Base-by-base conservation (phyloP, 768 basidiomycete species). In the Phanerochaete sordida region DNA sequence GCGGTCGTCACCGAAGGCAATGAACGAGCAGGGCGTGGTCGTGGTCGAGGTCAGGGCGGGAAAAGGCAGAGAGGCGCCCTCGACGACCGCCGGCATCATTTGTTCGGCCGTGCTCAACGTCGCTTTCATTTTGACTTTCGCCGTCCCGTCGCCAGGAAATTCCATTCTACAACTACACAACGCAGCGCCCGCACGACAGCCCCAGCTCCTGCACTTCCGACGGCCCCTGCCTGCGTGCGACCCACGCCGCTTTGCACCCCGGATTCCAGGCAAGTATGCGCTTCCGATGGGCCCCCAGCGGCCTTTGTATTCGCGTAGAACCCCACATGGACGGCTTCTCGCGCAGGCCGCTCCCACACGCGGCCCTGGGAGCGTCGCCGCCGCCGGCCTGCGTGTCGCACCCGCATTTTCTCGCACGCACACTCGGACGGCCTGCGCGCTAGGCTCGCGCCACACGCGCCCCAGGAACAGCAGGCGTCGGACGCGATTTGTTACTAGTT, bases 1-100 rank as follows among this genome's bases (percentile, higher is more conserved):
- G 62, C 27, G 30, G 55, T 44, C 35, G 54, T 52, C 62, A 60
- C 62, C 48, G 46, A 28, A 46, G 51, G 33, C 50, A 56, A 39
- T 2, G 62, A 51, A 23, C 23, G 44, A 47, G 45, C 37, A n/a
- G n/a, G n/a, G n/a, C n/a, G n/a, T 37, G 21, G 54, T 61, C 19
- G 19, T 30, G 57, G 47, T 49, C 28, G 46, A 51, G 35, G 24
- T 37, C 44, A 47, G 44, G 45, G 35, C 35, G 8, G 54, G 28
- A 39, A 48, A 43, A 31, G 27, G 19, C 37, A 30, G 39, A 33
- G 16, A 33, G n/a, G n/a, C 51, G 21, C 31, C 21, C 21, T 39
- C 51, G 35, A 31, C 19, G 39, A 19, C 39, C 39, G 39, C 39
- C 19, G 39, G 39, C 39, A 43, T 43, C 39, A 43, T 11, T 43